Base-by-base conservation (phyloP, 2,329 filamentous ascomycete species). In the Epichloe sylvatica region DNA sequence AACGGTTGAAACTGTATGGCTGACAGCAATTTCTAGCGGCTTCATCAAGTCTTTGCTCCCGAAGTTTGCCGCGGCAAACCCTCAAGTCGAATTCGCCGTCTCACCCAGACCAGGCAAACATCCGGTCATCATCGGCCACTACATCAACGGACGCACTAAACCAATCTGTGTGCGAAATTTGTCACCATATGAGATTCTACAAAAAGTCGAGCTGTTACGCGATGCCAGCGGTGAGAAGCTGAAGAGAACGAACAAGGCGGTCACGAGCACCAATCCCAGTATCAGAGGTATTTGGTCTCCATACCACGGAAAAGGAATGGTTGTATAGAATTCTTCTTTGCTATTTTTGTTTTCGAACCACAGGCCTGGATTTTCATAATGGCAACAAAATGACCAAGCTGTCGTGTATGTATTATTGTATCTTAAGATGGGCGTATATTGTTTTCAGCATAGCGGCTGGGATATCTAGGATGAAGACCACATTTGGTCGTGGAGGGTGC, bases 81-180 rank as follows among this genome's bases (percentile, higher is more conserved):
- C 91, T 33, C 79, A 87, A 66, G 82, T 97, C 73, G 90, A 97
- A 71, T 87, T 98, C 70, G 81, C 80, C 61, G 81, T 98, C 52
- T 94, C 90, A 38, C 92, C 91, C 17, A 83, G 90, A 57, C 91
- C 90, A n/a, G 75, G 81, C 59, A 85, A 85, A 63, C 91, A 97
- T 68, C 92, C 92, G 37, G 80, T 95, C 54, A 80, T 98, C 60
- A 81, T 84, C 59, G 92, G 88, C 51, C 78, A 87, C 67, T 98
- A 94, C 70, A 87, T 97, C 73, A 97, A 96, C 66, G 90, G 91
- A 54, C 77, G 81, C 30, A 76, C 84, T 54, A 92, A 92, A 67
- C 78, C 87, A 9, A 80, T 97, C 47, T 96, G 90, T 66, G 89
- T 97, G 51, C 80, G 84, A 58, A 97, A 95, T 60, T 67, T 96